Base-by-base conservation (phyloP, 1,284 basidiomycete species). In the Heterobasidion occidentale region DNA sequence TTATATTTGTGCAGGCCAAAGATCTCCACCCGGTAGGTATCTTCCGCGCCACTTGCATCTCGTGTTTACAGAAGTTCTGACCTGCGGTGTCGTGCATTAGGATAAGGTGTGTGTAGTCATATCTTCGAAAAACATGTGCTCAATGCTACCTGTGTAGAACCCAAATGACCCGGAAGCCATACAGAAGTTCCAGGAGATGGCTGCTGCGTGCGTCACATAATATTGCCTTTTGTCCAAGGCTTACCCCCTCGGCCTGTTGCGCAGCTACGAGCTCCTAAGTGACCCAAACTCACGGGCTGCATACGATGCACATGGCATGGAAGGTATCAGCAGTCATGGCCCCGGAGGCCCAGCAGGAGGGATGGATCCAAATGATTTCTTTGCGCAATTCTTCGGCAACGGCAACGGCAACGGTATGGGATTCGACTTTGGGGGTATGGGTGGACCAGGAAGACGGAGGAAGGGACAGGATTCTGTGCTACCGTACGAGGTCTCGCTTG, bases 131-230 rank as follows among this genome's bases (percentile, higher is more conserved):
- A 33, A 7, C 35, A 2, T 19, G 52, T 36, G 46, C 56, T 46
- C 51, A n/a, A 20, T 46, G 15, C 20, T 46, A 57, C 57, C 63
- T 46, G 47, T 72, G 51, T 68, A 92, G 83, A 92, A 92, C 63
- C 85, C 84, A 51, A 87, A 91, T 71, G 84, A 92, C 63, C 88
- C 90, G 15, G 76, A 81, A 61, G 86, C 86, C 36, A 83, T 83
- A 47, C 79, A 86, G 63, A 90, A 86, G 57, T 96, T 96, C 64
- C 93, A 96, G 69, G 88, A 91, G 63, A 88, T 96, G 71, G 88
- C 83, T 49, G 86, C 90, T 35, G 94, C 94, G 81, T 92, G 67
- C 61, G 88, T 80, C 49, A 20, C 27, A 14, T 33, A n/a, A 17
- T 58, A 27, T 46, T 46, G 54, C 17, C 7, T n/a, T 42, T 58